Base-by-base conservation (phyloP, 306 rosid species). In the Cyclanthera cordifolia region DNA sequence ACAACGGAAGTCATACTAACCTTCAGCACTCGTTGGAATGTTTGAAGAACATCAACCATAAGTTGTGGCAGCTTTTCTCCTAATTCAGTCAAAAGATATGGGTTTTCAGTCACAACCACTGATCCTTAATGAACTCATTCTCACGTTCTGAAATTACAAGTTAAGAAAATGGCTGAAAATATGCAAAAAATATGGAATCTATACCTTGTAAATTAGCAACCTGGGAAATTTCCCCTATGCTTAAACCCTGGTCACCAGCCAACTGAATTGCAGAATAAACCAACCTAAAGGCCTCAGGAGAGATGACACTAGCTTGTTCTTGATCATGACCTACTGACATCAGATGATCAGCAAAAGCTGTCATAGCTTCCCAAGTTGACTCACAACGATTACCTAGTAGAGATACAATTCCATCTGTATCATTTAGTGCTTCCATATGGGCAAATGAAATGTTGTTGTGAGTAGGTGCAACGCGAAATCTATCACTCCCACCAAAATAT, bases 191-290 rank as follows among this genome's bases (percentile, higher is more conserved):
- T 53, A 55, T 25, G 76, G 41, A 34, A 77, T 61, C 73, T 3
- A 52, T 82, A 92, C 98, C 95, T 80, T 90, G 88, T 72, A 67
- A 70, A 79, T 86, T 78, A 75, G 83, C 78, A 57, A 81, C 30
- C 72, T 34, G 82, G 72, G 90, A 79, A 79, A 93, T 78, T 79
- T 90, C 96, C 73, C 74, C 81, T 32, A 87, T 80, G 83, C 88
- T 76, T 84, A 93, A 84, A 69, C 99, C 99, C 78, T 87, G 96
- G 78, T 93, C 99, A 67, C 99, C 95, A 47, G 88, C 91, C 79
- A 78, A 86, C 77, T 80, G 88, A 72, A 90, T 86, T 72, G 99
- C 86, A 80, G 80, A 73, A 83, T 75, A 86, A 78, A 86, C 82
- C 49, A 79, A 76, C 79, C 63, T 71, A 78, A 93, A 86, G 68